Percentiles rank a stretch among this genome's conserved stretches.
Evolutionary conservation across 2,329 filamentous ascomycete genomes (phyloP).

Genomic region (Mariannaea elegans): DNA sequence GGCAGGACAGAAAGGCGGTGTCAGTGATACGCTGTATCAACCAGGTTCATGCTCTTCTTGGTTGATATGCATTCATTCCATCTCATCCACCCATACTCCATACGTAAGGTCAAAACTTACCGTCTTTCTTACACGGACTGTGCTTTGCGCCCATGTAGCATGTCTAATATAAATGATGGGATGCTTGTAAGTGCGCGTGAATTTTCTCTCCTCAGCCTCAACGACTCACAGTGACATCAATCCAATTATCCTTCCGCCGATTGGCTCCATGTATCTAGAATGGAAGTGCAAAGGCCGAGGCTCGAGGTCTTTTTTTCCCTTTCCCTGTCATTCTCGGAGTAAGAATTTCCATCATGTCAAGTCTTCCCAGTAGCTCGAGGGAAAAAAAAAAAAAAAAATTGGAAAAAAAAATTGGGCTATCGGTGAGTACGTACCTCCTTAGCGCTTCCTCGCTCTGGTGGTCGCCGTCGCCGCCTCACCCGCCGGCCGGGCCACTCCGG

Average conservation of each 20-base stretch:
- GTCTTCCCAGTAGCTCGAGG: constrained; percentile 3
- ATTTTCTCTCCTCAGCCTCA: not conserved
- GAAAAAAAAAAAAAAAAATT: not conserved
- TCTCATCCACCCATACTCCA: constrained; percentile 2
- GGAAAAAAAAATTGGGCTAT: not conserved
- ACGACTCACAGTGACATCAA: constrained; percentile 22
- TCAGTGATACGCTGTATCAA: constrained; percentile 1
- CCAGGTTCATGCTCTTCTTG: constrained; percentile 10
- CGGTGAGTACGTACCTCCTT: constrained; percentile 13
- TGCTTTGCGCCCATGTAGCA: not conserved
- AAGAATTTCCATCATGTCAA: constrained; percentile 14
- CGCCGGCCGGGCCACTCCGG: constrained; percentile 35
- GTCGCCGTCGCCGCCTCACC: constrained; percentile 35
- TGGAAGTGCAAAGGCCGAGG: constrained; percentile 11
- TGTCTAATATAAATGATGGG: too few species aligned
- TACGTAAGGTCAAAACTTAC: not conserved
- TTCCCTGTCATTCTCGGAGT: not conserved
- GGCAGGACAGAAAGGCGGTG: constrained; percentile 15
- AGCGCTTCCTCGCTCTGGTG: not conserved
- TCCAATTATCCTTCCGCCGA: constrained; percentile 15
- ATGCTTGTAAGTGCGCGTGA: constrained; percentile 7
- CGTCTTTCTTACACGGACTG: constrained; percentile 20
- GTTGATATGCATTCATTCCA: constrained; percentile 9
- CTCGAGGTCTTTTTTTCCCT: constrained; percentile 14
- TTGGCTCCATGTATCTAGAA: constrained; percentile 13